A percentile compares a stretch with the other conserved stretches of the same genome.
phyloP scores from a whole-genome alignment of 2,329 filamentous ascomycete species.

The Ampelomyces quisqualis region DNA sequence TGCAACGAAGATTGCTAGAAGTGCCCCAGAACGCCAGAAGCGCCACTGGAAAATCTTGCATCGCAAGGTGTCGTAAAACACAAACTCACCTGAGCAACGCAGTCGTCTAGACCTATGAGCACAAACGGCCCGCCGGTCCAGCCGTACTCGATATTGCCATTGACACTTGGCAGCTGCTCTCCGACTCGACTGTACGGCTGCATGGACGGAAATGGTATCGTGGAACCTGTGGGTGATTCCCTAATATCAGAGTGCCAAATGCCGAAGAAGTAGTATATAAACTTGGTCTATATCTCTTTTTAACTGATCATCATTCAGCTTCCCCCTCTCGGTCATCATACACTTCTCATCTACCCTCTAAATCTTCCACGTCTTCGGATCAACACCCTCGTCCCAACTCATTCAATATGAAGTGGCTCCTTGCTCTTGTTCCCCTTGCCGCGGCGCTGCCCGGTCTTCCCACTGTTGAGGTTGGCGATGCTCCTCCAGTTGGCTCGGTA shows the following conservation, averaged over 20 bases:
- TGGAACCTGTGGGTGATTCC: conserved; percentile 10
- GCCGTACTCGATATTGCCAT: conserved; percentile 39
- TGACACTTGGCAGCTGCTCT: conserved; percentile 33
- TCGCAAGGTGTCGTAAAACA: conserved; percentile 19
- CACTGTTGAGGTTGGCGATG: conserved; percentile 25
- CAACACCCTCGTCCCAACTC: conserved; percentile 12
- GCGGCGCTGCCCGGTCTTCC: conserved; percentile 30
- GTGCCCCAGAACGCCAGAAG: conserved; percentile 18
- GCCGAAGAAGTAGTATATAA: conserved; percentile 36
- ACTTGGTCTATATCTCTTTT: conserved; percentile 25
- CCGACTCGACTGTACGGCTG: conserved; percentile 18
- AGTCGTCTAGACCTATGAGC: conserved; percentile 29
- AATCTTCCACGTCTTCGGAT: conserved; percentile 14
- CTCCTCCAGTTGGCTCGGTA: conserved; percentile 36
- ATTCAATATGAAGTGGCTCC: conserved; percentile 44
- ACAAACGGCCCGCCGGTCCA: conserved; percentile 35
- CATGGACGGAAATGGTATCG: conserved; percentile 18
- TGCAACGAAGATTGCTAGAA: conserved; percentile 10
- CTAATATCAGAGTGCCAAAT: conserved; percentile 9
- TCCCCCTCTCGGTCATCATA: conserved; percentile 24
- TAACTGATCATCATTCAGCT: conserved; percentile 37
- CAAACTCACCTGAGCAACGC: conserved; percentile 34
- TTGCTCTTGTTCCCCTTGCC: conserved; percentile 37
- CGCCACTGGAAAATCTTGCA: conserved; percentile 4
- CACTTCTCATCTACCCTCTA: conserved; percentile 18